Base-by-base conservation (phyloP, 345 rosid species). In the Toxicodendron radicans region DNA sequence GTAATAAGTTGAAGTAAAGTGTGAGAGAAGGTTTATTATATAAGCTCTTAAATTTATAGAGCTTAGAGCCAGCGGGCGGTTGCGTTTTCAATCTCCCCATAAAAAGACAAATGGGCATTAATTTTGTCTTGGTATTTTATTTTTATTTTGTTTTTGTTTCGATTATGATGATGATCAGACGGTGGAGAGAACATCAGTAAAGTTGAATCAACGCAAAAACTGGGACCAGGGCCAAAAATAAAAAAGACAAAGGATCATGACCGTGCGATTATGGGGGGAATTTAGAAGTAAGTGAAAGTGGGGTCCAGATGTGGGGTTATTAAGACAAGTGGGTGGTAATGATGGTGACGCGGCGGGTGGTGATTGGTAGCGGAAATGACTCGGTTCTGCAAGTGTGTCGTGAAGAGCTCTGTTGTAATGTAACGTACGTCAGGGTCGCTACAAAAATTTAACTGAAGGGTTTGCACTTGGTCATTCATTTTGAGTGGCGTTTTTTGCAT, bases 111-210 rank as follows among this genome's bases (percentile, higher is more conserved):
- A 12, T n/a, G 21, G 2, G 17, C 9, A 4, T 2, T 63, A 5
- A 33, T 14, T 24, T 27, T 67, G 11, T 38, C 21, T 27, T 49
- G 58, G 57, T 52, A 32, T 32, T 66, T 64, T 5, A 38, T 53
- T 24, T 12, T 20, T 14, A 7, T 59, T 51, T 23, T 38, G 17
- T 72, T 32, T 30, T 2, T 66, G 20, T n/a, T 27, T 13, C 60
- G 67, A 60, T 10, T 46, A 3, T 57, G 14, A 3, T 57, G 14
- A 0, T 13, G 20, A 82, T 82, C 83, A 0, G 63, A 75, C 86
- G 90, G 82, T 57, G 16, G 57, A 73, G 81, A 75, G 62, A 16
- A 58, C 61, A 68, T 74, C 70, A 43, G 58, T 14, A 20, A 49
- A 24, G 70, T 4, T 6, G 46, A 24, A 16, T 45, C 38, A 23